phyloP scores from a whole-genome alignment of 768 basidiomycete species.

The Russula vinacea region DNA sequence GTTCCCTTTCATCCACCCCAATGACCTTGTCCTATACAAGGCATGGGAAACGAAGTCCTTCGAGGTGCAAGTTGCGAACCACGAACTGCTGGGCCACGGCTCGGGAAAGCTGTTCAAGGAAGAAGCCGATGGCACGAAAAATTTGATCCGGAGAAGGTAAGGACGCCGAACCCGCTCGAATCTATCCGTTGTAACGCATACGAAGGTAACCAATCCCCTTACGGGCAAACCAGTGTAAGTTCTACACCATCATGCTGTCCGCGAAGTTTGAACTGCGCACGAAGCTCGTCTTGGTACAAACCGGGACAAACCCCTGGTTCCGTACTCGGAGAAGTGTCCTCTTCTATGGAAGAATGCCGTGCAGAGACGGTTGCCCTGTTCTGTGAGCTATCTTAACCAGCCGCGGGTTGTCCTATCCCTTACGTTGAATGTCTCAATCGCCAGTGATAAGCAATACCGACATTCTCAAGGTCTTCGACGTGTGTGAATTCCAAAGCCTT shows the following conservation, averaged over 20 bases:
- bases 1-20: constrained; percentile 77
- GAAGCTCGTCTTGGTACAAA: constrained; percentile 81
- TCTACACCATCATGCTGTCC: neutral
- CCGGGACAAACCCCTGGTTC: constrained; percentile 80
- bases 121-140: constrained; percentile 67
- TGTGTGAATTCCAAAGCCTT: constrained; percentile 32
- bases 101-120: constrained; percentile 83
- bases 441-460: constrained; percentile 70
- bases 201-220: constrained; percentile 73
- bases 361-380: constrained; percentile 84
- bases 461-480: constrained; percentile 79
- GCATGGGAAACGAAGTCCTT: constrained; percentile 76
- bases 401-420: constrained; percentile 8
- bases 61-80: constrained; percentile 87
- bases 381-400: constrained; percentile 44
- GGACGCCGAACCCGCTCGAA: constrained; percentile 1
- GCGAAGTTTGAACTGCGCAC: constrained; percentile 1
- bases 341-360: constrained; percentile 91
- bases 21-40: constrained; percentile 71
- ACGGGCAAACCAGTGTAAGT: constrained; percentile 71
- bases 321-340: constrained; percentile 82
- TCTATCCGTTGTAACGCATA: constrained; percentile 4
- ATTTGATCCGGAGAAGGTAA: constrained; percentile 72
- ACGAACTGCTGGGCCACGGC: constrained; percentile 84
- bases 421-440: neutral